Percentiles rank a stretch among this genome's conserved stretches.
Evolutionary conservation across 2,329 filamentous ascomycete genomes (phyloP).

Genomic region (Pseudophaeomoniella oleicola): DNA sequence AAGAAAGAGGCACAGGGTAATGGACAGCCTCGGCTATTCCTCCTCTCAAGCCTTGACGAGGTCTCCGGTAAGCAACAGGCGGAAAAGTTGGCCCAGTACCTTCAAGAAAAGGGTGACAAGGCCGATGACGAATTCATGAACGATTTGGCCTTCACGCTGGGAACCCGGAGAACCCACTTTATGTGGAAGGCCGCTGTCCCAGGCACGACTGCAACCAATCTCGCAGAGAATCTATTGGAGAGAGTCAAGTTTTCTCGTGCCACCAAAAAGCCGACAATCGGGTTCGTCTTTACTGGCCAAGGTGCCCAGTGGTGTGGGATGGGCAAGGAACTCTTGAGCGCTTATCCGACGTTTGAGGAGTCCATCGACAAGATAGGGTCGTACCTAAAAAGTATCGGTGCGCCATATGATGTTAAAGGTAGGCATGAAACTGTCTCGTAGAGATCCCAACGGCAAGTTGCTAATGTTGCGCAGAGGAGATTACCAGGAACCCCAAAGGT

Average conservation of each 20-base stretch:
- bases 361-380: constrained; percentile 13
- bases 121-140: background rate
- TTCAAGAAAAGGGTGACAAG: background rate
- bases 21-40: background rate
- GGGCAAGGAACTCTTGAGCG: background rate
- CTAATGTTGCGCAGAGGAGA: constrained; percentile 11
- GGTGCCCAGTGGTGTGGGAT: constrained; percentile 1
- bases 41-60: background rate
- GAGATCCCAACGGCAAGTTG: background rate
- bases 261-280: background rate
- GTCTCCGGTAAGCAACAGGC: background rate
- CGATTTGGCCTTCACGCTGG: constrained; percentile 3
- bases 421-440: constrained; percentile 3
- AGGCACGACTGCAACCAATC: constrained; percentile 9
- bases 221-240: no score
- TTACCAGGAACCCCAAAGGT: constrained; percentile 8
- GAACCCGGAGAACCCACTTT: constrained; percentile 3
- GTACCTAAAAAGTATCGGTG: constrained; percentile 13
- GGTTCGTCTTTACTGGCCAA: constrained; percentile 1
- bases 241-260: background rate
- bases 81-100: background rate
- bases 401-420: constrained; percentile 13
- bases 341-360: constrained; percentile 10
- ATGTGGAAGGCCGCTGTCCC: constrained; percentile 1
- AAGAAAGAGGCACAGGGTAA: background rate